Percentiles rank a stretch among this genome's conserved stretches.
These are phyloP conservation scores for Tetrahymena malaccensis DNA, from an alignment of 73 alveolate genomes.

Conservation along the genomic window DNA sequence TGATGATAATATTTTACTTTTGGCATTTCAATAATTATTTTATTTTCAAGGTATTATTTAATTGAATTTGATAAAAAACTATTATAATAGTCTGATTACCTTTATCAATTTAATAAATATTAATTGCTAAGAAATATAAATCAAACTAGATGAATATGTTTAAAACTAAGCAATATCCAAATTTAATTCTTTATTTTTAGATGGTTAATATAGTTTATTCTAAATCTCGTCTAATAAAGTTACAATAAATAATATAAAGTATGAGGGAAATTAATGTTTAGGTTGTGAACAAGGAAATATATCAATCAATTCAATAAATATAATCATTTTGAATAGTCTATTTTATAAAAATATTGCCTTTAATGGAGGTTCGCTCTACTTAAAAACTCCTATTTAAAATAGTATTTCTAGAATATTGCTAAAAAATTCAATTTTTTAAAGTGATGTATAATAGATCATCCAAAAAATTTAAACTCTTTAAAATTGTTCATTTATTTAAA, in stretches of 20 bases:
- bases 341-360: background rate
- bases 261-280: background rate
- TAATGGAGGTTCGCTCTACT: background rate
- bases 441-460: no score
- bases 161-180: background rate
- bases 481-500: background rate
- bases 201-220: background rate
- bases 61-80: no score
- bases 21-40: background rate
- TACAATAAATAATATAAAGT: background rate
- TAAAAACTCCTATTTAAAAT: background rate
- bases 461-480: background rate
- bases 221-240: background rate
- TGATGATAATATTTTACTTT: background rate
- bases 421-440: background rate
- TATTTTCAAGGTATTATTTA: background rate
- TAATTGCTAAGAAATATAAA: background rate
- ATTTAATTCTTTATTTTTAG: no score
- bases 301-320: background rate
- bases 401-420: background rate
- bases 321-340: background rate
- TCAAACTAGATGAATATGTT: background rate
- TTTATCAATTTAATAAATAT: no score
- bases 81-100: background rate
- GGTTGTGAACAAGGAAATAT: background rate